Conservation (phyloP, 192 early-diverging fungal species). For the Pecoramyces ruminantium region DNA sequence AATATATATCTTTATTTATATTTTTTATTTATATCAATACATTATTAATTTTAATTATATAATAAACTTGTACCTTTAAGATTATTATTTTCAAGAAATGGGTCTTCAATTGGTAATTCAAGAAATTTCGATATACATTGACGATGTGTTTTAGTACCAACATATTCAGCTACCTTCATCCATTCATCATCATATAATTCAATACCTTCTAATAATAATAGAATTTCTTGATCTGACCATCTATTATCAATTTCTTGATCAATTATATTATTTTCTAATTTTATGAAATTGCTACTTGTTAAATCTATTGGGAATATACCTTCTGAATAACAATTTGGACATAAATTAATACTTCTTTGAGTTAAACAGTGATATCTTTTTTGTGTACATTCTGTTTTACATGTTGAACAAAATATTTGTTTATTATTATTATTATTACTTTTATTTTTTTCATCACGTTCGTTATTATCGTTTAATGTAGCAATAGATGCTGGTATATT, state of each 20-base stretch:
- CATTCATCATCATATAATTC: constrained; percentile 93
- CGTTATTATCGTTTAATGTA: not conserved
- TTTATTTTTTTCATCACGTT: not conserved
- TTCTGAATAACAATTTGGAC: constrained; percentile 72
- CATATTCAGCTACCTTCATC: constrained; percentile 77
- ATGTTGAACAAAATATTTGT: constrained; percentile 49
- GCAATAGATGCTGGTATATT: constrained; percentile 7
- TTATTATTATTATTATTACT: not conserved
- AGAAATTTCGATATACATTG: constrained; percentile 77
- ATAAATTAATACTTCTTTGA: constrained; percentile 53
- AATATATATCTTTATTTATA: no score
- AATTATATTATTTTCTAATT: constrained; percentile 25
- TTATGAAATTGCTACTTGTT: constrained; percentile 73
- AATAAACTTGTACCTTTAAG: not conserved
- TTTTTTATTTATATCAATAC: no score
- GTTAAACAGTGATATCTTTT: constrained; percentile 69
- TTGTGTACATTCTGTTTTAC: constrained; percentile 62
- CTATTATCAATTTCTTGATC: constrained; percentile 1
- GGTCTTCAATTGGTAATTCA: constrained; percentile 4
- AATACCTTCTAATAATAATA: constrained; percentile 76
- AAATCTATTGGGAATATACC: constrained; percentile 80
- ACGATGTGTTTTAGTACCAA: constrained; percentile 74
- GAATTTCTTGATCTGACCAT: constrained; percentile 77
- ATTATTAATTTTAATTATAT: no score
- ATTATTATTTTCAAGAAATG: constrained; percentile 8